Percentiles rank a stretch among this genome's conserved stretches.
These are phyloP conservation scores for Trichomonas tenax DNA, from an alignment of 208 protist species.

Conservation along the genomic window DNA sequence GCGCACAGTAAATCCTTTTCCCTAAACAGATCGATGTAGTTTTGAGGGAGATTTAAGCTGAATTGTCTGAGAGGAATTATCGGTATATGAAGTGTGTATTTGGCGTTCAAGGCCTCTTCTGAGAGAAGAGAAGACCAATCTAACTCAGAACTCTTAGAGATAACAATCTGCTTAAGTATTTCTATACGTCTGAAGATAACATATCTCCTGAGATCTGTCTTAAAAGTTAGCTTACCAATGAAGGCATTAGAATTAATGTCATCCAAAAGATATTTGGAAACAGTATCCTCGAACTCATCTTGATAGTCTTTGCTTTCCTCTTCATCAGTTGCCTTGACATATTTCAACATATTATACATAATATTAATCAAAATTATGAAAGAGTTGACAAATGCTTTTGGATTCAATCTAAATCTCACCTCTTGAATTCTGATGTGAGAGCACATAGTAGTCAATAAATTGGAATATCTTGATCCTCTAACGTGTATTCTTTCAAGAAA, in stretches of 20 bases:
- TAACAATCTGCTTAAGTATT: not conserved
- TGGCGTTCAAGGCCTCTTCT: not conserved
- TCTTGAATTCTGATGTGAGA: not conserved
- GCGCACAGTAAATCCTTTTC: not conserved
- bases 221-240: not conserved
- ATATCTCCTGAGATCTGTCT: not conserved
- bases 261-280: not conserved
- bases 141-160: not conserved
- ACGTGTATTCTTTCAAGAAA: not conserved
- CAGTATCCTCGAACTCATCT: not conserved
- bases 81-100: not conserved
- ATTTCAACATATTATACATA: not conserved
- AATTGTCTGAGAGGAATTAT: not conserved
- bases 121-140: not conserved
- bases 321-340: not conserved
- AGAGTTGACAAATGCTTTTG: not conserved
- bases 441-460: not conserved
- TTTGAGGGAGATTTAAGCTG: not conserved
- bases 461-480: not conserved
- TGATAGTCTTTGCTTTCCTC: not conserved
- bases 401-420: not conserved
- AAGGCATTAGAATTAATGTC: not conserved
- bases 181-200: not conserved
- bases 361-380: not conserved
- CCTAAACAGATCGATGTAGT: not conserved